These are phyloP conservation scores for Mucor racemosus DNA, from an alignment of 371 early-diverging fungal genomes.

Conservation along the genomic window DNA sequence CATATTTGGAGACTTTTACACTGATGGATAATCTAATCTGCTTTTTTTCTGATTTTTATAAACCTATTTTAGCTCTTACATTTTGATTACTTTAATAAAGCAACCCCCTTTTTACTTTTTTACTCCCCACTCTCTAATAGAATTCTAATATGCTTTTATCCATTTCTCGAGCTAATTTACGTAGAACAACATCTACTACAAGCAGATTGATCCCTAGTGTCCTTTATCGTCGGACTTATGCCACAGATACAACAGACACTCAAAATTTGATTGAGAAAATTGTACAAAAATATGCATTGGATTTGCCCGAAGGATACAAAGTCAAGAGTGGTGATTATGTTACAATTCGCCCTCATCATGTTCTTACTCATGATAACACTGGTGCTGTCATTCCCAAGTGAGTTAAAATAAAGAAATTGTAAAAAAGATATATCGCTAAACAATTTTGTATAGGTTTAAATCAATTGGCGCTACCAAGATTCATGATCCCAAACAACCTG, in stretches of 20 bases:
- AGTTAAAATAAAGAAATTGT: conserved; percentile 12
- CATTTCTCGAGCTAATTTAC: conserved; percentile 17
- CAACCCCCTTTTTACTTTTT: neutral
- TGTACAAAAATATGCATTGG: conserved; percentile 86
- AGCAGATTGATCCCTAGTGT: conserved; percentile 6
- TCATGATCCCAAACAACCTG: conserved; percentile 81
- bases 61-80: neutral
- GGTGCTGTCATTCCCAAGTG: conserved; percentile 92
- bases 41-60: conserved; percentile 12
- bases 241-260: conserved; percentile 41
- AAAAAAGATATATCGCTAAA: neutral
- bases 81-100: conserved; percentile 4
- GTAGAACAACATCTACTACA: conserved; percentile 6
- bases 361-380: conserved; percentile 97
- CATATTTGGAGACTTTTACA: conserved; percentile 11
- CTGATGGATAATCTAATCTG: conserved; percentile 21
- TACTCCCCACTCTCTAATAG: conserved; percentile 10
- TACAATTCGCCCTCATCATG: conserved; percentile 86
- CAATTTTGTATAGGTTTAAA: conserved; percentile 68
- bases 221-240: conserved; percentile 27
- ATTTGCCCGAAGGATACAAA: conserved; percentile 62
- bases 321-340: conserved; percentile 93
- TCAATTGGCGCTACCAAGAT: conserved; percentile 87
- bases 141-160: conserved; percentile 20
- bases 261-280: conserved; percentile 94